Evolutionary conservation across 1,284 basidiomycete genomes (phyloP).

Genomic region (Ustilago esculenta): DNA sequence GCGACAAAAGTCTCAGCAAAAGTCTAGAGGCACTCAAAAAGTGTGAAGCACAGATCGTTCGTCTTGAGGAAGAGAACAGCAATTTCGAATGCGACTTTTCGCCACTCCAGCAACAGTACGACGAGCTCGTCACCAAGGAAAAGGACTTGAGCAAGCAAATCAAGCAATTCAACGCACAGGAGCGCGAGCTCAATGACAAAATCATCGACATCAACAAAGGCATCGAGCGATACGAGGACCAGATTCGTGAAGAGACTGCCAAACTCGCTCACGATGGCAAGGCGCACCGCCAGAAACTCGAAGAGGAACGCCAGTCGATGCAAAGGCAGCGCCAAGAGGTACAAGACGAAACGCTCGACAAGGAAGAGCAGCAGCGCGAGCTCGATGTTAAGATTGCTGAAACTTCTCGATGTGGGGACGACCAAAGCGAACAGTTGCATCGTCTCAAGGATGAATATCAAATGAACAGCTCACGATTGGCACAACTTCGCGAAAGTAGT

Average conservation of each 20-base stretch:
- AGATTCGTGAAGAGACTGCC: conserved; percentile 70
- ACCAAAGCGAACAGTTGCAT: conserved; percentile 16
- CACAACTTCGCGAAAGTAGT: conserved; percentile 19
- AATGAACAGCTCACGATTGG: conserved; percentile 9
- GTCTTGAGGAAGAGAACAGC: conserved; percentile 56
- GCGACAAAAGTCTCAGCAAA: conserved; percentile 30
- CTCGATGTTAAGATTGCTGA: conserved; percentile 32
- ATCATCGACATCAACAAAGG: conserved; percentile 48
- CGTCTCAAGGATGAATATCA: conserved; percentile 20
- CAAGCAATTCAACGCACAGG: conserved; percentile 35
- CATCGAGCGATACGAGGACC: conserved; percentile 71
- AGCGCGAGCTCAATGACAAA: conserved; percentile 48
- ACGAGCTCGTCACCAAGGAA: conserved; percentile 23
- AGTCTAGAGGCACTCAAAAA: conserved; percentile 25
- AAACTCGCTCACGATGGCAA: conserved; percentile 60
- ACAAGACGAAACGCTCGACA: conserved; percentile 18
- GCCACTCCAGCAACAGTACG: conserved; percentile 46
- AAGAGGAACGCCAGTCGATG: conserved; percentile 35
- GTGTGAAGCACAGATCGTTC: conserved; percentile 34
- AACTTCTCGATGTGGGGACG: conserved; percentile 16
- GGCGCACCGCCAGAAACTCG: conserved; percentile 41
- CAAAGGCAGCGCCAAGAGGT: conserved; percentile 36
- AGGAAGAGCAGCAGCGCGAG: conserved; percentile 33
- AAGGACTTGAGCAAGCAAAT: conserved; percentile 70
- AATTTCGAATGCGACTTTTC: conserved; percentile 33